Base-by-base conservation (phyloP, 176 grass and related monocot genomes). In the Eleusine indica region DNA sequence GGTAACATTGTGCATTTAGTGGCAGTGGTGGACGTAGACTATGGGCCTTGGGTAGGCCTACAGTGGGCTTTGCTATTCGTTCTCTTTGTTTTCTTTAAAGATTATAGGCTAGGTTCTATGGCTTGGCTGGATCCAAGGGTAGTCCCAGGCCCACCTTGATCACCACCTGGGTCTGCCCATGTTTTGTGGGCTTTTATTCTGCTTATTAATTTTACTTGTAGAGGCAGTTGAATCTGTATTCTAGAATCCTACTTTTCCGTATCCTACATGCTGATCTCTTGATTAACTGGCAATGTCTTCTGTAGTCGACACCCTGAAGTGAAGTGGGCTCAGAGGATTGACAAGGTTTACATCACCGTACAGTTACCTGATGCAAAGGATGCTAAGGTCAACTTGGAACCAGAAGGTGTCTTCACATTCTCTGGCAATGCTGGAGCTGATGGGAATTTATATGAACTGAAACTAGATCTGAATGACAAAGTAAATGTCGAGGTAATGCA, bases 271-370 rank as follows among this genome's bases (percentile, higher is more conserved):
- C 39, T 49, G 14, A 4, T 71, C 77, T 80, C 66, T 69, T 86
- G 62, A 87, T 28, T 37, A 70, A 85, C 51, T 78, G 39, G 62
- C 19, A 82, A 16, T 75, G 29, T 87, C 51, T 89, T 80, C 53
- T 81, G 74, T 87, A 97, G 91, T 87, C 89, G 96, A 21, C 84
- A 91, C 71, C 96, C 96, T 43, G 91, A 93, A 84, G 83, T 96
- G 64, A 94, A 87, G 89, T 96, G 93, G 96, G 96, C 96, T 30
- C 90, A 99, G 72, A 96, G 96, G 81, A 69, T 91, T 44, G 96
- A 99, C 88, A 92, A 99, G 44, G 85, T 99, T 42, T 99, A 94
- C 75, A 81, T 99, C 74, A 99, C 93, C 6, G 77, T 99, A 68
- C 91, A 96, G 70, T 78, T 99, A 53, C 54, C 96, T 67, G 93